Evolutionary conservation across 208 protist genomes (phyloP).

Genomic region (Leishmania tarentolae): DNA sequence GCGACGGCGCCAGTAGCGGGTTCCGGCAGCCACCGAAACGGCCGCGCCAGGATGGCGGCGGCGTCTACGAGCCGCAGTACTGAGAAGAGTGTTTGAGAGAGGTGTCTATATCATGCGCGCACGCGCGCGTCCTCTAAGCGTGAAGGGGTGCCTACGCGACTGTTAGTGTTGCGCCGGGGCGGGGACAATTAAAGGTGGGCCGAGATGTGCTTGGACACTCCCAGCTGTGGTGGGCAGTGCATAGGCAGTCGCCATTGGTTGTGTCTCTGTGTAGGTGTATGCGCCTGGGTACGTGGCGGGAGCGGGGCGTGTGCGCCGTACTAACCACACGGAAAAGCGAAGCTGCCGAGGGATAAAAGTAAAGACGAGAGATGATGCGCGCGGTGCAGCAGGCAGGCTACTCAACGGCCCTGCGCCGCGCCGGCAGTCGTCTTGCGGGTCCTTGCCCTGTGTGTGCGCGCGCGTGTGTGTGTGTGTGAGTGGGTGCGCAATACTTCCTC

Average conservation of each 20-base stretch:
- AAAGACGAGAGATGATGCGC: background rate
- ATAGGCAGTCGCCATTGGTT: background rate
- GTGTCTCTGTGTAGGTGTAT: background rate
- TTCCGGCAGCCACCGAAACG: conserved; percentile 35
- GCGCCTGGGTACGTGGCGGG: background rate
- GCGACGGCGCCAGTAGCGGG: conserved; percentile 11
- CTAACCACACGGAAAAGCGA: background rate
- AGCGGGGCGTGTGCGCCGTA: background rate
- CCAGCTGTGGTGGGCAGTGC: background rate
- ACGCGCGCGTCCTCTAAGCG: no score
- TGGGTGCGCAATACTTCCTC: background rate
- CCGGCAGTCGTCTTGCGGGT: background rate
- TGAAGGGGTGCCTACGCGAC: background rate
- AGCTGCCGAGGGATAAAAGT: background rate
- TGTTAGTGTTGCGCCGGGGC: background rate
- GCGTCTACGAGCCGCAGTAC: conserved; percentile 35
- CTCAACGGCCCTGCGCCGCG: background rate
- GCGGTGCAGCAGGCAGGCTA: background rate
- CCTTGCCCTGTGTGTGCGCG: background rate
- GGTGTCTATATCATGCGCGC: background rate
- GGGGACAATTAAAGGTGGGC: background rate
- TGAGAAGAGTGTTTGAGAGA: background rate
- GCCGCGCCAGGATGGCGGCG: conserved; percentile 24
- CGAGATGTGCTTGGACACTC: background rate
- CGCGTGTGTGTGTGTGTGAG: background rate